A percentile compares a stretch with the other conserved stretches of the same genome.
phyloP scores from a whole-genome alignment of 139 green algal species.

The Marvania coccoides region DNA sequence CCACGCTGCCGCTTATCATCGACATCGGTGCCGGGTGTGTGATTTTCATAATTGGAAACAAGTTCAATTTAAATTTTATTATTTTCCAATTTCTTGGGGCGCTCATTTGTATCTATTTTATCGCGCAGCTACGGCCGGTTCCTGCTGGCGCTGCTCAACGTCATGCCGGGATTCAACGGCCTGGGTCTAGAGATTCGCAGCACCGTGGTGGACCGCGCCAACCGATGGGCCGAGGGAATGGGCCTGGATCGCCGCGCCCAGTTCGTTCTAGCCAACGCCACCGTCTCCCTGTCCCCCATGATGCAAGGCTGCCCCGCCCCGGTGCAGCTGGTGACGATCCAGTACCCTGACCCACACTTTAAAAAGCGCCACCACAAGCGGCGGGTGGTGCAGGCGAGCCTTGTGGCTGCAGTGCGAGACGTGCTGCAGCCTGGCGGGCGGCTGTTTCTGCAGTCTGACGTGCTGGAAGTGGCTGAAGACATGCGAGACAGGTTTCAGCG shows the following conservation, averaged over 20 bases:
- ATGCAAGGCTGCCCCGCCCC: conserved; percentile 57
- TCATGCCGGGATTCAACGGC: conserved; percentile 47
- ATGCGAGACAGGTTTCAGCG: conserved; percentile 56
- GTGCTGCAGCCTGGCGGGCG: conserved; percentile 22
- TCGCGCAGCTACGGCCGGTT: conserved; percentile 79
- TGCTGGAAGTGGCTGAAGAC: conserved; percentile 39
- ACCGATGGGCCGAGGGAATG: conserved; percentile 53
- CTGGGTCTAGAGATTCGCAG: conserved; percentile 78
- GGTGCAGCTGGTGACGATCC: conserved; percentile 46
- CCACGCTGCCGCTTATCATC: conserved; percentile 55
- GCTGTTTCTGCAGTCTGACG: conserved; percentile 76
- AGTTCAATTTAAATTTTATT: no score
- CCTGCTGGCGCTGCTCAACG: conserved; percentile 42
- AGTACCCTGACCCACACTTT: conserved; percentile 91
- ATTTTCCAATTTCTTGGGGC: no score
- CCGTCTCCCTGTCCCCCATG: conserved; percentile 51
- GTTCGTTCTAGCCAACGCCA: conserved; percentile 76
- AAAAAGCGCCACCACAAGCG: conserved; percentile 82
- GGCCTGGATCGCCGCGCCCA: conserved; percentile 32
- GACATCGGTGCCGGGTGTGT: conserved; percentile 82
- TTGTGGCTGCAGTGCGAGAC: conserved; percentile 29
- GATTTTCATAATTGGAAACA: neutral
- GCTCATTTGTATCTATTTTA: no score
- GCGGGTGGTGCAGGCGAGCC: conserved; percentile 65
- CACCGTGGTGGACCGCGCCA: conserved; percentile 63